Base-by-base conservation (phyloP, 495 filamentous ascomycete genomes). In the Thermothielavioides terrestris region DNA sequence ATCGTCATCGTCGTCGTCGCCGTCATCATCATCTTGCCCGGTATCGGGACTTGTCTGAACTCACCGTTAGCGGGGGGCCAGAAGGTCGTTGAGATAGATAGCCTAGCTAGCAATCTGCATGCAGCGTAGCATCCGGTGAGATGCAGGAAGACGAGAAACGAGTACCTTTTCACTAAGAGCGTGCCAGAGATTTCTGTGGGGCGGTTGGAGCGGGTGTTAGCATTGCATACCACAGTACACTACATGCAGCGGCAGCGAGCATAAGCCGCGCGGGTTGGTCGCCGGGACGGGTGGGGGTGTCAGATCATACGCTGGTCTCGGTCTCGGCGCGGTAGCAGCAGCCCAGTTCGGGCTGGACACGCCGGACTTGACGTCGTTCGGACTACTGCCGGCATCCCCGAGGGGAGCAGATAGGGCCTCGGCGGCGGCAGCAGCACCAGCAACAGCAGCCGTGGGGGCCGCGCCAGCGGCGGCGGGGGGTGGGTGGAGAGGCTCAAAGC, bases 401-500 rank as follows among this genome's bases (percentile, higher is more conserved):
- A 15, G 3, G 20, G 34, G 12, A 5, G 20, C 21, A 18, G 44
- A 28, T 17, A 6, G 1, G 17, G 22, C 12, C 3, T 8, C 12
- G 36, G 7, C 25, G 28, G 21, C 43, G 14, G 31, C 8, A 1
- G 20, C 14, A n/a, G 3, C 18, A 17, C 15, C 18, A 21, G 4
- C 31, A 12, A 3, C 31, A 14, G 31, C 4, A 3, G 31, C 3
- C 4, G 31, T 12, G n/a, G 31, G 5, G n/a, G 31, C 11, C 31
- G 11, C 26, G 46, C 35, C n/a, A 20, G n/a, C n/a, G n/a, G 8
- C 25, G n/a, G 28, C 0, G 18, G 38, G 6, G 1, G 38, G 30
- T 8, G 45, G 44, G 46, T 79, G 75, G 1, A 81, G 61, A 0
- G 78, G 71, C 14, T 79, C 66, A 50, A 81, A 81, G 1, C 52